These are phyloP conservation scores for Harringtonia lauricola DNA, from an alignment of 2,329 filamentous ascomycete species.

Conservation along the genomic window DNA sequence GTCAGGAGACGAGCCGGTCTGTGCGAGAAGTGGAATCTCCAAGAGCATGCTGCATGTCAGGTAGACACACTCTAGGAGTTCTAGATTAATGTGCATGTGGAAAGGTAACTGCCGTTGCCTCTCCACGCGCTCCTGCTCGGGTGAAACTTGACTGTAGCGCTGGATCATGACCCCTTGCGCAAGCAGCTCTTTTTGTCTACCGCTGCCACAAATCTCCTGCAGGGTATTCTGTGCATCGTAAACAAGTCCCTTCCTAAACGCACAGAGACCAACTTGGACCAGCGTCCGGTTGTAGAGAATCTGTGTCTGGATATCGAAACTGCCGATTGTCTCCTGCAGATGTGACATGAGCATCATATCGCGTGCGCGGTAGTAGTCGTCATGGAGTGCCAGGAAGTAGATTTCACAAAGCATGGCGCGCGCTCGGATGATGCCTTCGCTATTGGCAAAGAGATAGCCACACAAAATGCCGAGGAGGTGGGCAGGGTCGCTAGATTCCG, in stretches of 20 bases:
- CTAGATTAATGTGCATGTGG: slow-evolving; percentile 99
- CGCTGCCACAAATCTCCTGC: slow-evolving; percentile 95
- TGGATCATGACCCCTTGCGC: slow-evolving; percentile 98
- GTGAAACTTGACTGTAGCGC: slow-evolving; percentile 89
- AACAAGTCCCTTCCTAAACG: slow-evolving; percentile 91
- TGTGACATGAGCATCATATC: slow-evolving; percentile 99
- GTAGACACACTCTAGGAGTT: slow-evolving; percentile 96
- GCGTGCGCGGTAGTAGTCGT: slow-evolving; percentile 93
- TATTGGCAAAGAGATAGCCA: slow-evolving; percentile 89
- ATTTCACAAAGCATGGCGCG: slow-evolving; percentile 98
- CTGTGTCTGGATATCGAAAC: slow-evolving; percentile 93
- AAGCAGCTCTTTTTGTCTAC: slow-evolving; percentile 92
- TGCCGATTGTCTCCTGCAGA: slow-evolving; percentile 90
- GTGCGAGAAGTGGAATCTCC: slow-evolving; percentile 92
- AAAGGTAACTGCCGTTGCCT: slow-evolving; percentile 96
- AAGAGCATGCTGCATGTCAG: slow-evolving; percentile 98
- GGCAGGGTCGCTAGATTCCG: slow-evolving; percentile 54
- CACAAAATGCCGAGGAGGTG: slow-evolving; percentile 77
- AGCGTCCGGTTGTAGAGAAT: slow-evolving; percentile 98
- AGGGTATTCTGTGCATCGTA: slow-evolving; percentile 97
- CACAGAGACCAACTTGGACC: slow-evolving; percentile 95
- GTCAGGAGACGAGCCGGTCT: slow-evolving; percentile 92
- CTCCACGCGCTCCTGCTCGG: slow-evolving; percentile 94
- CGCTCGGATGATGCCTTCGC: slow-evolving; percentile 90
- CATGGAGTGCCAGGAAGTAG: slow-evolving; percentile 94